phyloP scores from a whole-genome alignment of 148 eudicot genomes.

The Polygonum maritimum region DNA sequence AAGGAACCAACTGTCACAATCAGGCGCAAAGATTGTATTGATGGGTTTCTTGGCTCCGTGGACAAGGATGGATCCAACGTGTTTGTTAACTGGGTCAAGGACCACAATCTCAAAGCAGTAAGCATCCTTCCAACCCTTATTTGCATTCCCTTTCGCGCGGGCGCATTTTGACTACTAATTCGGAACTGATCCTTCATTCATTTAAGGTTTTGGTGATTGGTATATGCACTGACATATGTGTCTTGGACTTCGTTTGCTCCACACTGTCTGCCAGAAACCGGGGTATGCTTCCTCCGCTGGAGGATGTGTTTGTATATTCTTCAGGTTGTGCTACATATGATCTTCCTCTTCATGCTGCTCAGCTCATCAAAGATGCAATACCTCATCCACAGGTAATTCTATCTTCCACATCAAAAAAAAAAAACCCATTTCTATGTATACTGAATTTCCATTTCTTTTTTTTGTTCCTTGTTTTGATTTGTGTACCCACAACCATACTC shows the following conservation, averaged over 20 bases:
- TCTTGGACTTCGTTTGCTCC: constrained; percentile 79
- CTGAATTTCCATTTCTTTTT: background rate
- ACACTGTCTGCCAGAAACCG: constrained; percentile 83
- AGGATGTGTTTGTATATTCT: constrained; percentile 83
- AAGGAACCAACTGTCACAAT: constrained; percentile 70
- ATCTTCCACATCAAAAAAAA: background rate
- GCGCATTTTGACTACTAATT: background rate
- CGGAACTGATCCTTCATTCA: background rate
- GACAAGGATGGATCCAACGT: constrained; percentile 84
- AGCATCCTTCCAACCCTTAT: constrained; percentile 19
- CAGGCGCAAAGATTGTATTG: constrained; percentile 78
- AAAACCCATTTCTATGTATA: background rate
- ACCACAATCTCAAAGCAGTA: constrained; percentile 70
- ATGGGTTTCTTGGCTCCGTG: constrained; percentile 78
- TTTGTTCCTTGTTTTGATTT: background rate
- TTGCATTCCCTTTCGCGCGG: background rate
- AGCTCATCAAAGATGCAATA: constrained; percentile 39
- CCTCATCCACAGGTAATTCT: constrained; percentile 81
- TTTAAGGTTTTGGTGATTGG: constrained; percentile 79
- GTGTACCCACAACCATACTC: background rate
- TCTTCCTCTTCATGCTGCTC: constrained; percentile 63
- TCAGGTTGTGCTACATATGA: constrained; percentile 82
- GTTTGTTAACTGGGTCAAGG: constrained; percentile 82
- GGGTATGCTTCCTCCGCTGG: constrained; percentile 57
- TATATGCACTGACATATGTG: constrained; percentile 91